Conservation (phyloP, 345 rosid genomes). For the Salix exigua region DNA sequence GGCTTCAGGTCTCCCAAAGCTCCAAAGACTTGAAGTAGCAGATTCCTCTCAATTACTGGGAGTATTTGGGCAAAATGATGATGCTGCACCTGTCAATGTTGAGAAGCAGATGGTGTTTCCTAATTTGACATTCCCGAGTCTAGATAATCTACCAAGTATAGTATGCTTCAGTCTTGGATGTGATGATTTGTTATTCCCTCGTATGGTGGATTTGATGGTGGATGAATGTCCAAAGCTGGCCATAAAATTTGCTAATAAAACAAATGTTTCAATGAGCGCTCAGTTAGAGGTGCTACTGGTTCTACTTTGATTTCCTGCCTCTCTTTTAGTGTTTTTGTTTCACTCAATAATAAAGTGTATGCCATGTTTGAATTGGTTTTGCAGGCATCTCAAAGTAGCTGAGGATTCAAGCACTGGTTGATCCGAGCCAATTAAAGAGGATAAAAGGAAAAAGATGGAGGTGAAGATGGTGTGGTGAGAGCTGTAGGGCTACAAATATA, state of each 20-base stretch:
- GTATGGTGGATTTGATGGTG: rapidly evolving
- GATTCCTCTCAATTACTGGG: not conserved
- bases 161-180: not conserved
- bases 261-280: not conserved
- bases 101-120: not conserved
- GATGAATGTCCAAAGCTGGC: not conserved
- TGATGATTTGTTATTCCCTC: not conserved
- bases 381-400: too few relatives aligned
- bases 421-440: too few relatives aligned
- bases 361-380: too few relatives aligned
- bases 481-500: too few relatives aligned
- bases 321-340: too few relatives aligned
- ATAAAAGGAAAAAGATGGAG: too few relatives aligned
- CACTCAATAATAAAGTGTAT: too few relatives aligned
- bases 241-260: too few relatives aligned
- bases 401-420: not conserved
- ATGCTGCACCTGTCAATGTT: not conserved
- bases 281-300: not conserved
- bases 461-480: too few relatives aligned
- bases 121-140: rapidly evolving
- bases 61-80: not conserved
- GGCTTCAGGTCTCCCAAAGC: not conserved
- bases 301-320: too few relatives aligned
- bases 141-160: not conserved
- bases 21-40: rapidly evolving